phyloP scores from a whole-genome alignment of 1,284 basidiomycete genomes.

The Pascua guehoae region DNA sequence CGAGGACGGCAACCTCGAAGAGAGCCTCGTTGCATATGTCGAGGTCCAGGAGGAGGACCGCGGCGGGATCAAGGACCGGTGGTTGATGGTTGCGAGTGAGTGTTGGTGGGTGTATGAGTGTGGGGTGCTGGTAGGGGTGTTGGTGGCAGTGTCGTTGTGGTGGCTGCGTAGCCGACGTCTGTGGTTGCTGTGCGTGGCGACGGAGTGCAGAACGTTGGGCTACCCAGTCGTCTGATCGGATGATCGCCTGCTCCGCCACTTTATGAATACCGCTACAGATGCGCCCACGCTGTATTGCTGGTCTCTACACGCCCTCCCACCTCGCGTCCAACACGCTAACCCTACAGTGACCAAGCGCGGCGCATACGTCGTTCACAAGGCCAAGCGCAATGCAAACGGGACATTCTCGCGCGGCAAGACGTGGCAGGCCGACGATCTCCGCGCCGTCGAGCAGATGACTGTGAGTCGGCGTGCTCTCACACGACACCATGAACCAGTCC shows the following conservation, averaged over 20 bases:
- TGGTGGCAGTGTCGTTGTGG: too few species aligned
- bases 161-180: too few species aligned
- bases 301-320: background rate
- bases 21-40: slow-evolving; percentile 76
- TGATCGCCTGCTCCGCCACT: too few species aligned
- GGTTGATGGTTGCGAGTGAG: slow-evolving; percentile 80
- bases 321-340: background rate
- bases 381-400: slow-evolving; percentile 90
- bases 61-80: slow-evolving; percentile 69
- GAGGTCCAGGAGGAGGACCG: slow-evolving; percentile 80
- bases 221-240: too few species aligned
- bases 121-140: too few species aligned
- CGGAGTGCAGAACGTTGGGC: too few species aligned
- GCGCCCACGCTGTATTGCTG: too few species aligned
- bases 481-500: background rate
- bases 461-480: slow-evolving; percentile 53
- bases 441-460: slow-evolving; percentile 68
- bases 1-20: slow-evolving; percentile 61
- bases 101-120: slow-evolving; percentile 23
- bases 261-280: too few species aligned
- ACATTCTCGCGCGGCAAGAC: slow-evolving; percentile 97
- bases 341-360: slow-evolving; percentile 62
- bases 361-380: slow-evolving; percentile 82
- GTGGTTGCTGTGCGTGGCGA: too few species aligned
- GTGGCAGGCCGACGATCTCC: slow-evolving; percentile 81